Evolutionary conservation across 441 rosid genomes (phyloP), one percentile per base, ranked within the genome.

Genomic region (Theobroma grandiflorum): DNA sequence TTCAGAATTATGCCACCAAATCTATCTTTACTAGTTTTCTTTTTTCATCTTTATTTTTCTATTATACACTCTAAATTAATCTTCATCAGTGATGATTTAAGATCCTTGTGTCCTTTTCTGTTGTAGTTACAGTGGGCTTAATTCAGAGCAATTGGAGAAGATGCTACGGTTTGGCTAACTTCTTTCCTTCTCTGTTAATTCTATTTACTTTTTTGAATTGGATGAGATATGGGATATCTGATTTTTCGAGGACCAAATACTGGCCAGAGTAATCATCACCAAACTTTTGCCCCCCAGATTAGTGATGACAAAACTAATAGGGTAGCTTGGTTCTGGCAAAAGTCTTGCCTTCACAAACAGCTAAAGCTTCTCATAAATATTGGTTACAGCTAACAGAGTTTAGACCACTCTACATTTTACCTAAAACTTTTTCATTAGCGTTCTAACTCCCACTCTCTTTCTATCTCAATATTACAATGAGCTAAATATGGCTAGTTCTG

Each of bases 71-170:
- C 42, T 14, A 62, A 62, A 33, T 14, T 62, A 33, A 5, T 62
- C 8, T 62, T 33, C 8, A 14, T 33, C 7, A 62, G 40, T 14
- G 20, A 1, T 14, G 62, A 33, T 26, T 26, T 62, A 11, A 62
- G 16, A 33, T 62, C 11, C 8, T 20, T 20, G 18, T 1, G 7
- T 33, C 3, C 11, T 62, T 31, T 40, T 40, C n/a, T 8, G 26
- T 65, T 65, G 49, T 33, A 74, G 77, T 43, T 74, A 4, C 6
- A 37, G 66, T 22, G 67, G 66, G 14, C 15, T 37, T 57, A 20
- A 15, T 22, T 11, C 12, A 12, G 68, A 59, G 53, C 52, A 59
- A 64, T 20, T 59, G 53, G 18, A 37, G 10, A 42, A 38, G 37
- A 47, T 1, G 9, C 52, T 38, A 40, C 20, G 77, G 77, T 74